These are phyloP conservation scores for Hymenoscyphus albidus DNA, from an alignment of 2,329 filamentous ascomycete genomes.

Conservation along the genomic window DNA sequence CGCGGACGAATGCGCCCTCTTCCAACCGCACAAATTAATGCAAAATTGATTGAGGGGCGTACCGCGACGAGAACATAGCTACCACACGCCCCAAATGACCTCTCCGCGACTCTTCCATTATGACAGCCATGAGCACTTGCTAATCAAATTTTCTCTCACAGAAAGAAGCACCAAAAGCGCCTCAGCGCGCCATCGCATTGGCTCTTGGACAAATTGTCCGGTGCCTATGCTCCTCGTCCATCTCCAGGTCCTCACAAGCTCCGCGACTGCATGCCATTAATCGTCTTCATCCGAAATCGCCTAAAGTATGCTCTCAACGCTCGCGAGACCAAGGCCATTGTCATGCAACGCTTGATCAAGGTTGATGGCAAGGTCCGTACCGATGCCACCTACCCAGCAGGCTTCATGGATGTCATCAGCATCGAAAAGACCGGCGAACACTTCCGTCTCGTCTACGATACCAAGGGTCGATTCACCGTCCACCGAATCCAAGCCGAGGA, in stretches of 20 bases:
- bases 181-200: slow-evolving; percentile 98
- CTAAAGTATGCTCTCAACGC: slow-evolving; percentile 99
- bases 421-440: slow-evolving; percentile 99
- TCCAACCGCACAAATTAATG: background rate
- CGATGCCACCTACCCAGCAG: slow-evolving; percentile 93
- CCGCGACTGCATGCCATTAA: slow-evolving; percentile 96
- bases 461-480: slow-evolving; percentile 99
- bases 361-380: slow-evolving; percentile 99
- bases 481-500: slow-evolving; percentile 99
- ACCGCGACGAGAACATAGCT: background rate
- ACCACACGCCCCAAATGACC: background rate
- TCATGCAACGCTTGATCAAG: slow-evolving; percentile 99
- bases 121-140: slow-evolving; percentile 9
- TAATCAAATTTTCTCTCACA: slow-evolving; percentile 39
- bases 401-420: slow-evolving; percentile 99
- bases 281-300: slow-evolving; percentile 95
- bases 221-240: slow-evolving; percentile 71
- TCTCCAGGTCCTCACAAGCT: slow-evolving; percentile 96
- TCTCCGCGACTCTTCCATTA: background rate
- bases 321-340: slow-evolving; percentile 94
- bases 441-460: slow-evolving; percentile 99
- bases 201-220: slow-evolving; percentile 99
- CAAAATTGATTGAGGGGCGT: background rate
- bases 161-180: slow-evolving; percentile 99
- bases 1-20: background rate